Conservation (phyloP, 1,284 basidiomycete genomes). For the Cryptococcus sp. region DNA sequence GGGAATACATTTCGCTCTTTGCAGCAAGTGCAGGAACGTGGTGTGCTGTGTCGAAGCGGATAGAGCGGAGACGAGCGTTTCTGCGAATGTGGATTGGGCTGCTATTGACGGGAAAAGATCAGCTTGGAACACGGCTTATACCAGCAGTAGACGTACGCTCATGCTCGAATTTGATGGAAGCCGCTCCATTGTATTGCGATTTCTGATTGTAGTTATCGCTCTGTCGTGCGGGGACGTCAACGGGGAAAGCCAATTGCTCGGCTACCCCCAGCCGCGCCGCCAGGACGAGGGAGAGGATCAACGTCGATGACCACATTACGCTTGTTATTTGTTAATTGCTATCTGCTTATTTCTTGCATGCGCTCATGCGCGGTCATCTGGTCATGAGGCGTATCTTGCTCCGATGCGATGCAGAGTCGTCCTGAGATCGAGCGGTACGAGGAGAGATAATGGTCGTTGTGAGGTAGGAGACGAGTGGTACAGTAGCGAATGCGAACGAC, state of each 20-base stretch:
- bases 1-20: slow-evolving; percentile 84
- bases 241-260: slow-evolving; percentile 12
- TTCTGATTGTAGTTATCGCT: neutral
- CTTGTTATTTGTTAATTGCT: too few relatives aligned
- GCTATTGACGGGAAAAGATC: too few relatives aligned
- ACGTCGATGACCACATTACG: slow-evolving; percentile 13
- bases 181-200: neutral
- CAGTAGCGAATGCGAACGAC: neutral
- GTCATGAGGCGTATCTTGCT: neutral
- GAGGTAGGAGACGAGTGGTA: neutral
- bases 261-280: slow-evolving; percentile 10
- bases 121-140: too few relatives aligned
- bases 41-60: slow-evolving; percentile 74
- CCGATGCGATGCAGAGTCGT: too few relatives aligned
- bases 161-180: neutral
- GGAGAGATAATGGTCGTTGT: neutral
- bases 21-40: slow-evolving; percentile 76
- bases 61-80: slow-evolving; percentile 72
- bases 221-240: neutral
- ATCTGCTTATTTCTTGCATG: too few relatives aligned
- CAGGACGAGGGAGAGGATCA: slow-evolving; percentile 11
- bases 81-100: slow-evolving; percentile 19
- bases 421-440: neutral
- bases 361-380: neutral
- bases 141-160: neutral